These are phyloP conservation scores for Hansenula anomala DNA, from an alignment of 1,139 yeast species.

Conservation along the genomic window DNA sequence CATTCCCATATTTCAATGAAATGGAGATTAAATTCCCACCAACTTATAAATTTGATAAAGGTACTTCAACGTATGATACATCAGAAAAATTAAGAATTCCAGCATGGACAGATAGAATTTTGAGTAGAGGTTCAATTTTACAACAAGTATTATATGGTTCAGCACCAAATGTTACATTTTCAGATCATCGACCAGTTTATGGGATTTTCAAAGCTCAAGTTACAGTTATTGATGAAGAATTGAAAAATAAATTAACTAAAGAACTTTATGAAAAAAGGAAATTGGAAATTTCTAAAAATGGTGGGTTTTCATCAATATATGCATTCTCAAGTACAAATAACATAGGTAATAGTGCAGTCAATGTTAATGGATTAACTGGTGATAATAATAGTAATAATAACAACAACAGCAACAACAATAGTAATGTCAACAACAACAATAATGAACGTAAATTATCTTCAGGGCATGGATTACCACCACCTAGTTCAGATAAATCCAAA, in stretches of 20 bases:
- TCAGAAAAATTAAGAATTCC: constrained; percentile 92
- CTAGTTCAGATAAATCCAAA: constrained; percentile 72
- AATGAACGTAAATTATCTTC: constrained; percentile 14
- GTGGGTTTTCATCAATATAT: background rate
- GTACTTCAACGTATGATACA: constrained; percentile 77
- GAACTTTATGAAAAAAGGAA: constrained; percentile 49
- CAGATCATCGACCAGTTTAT: constrained; percentile 93
- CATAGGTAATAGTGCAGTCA: constrained; percentile 3
- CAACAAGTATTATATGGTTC: constrained; percentile 64
- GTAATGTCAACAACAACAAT: constrained; percentile 18
- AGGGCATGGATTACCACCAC: constrained; percentile 66
- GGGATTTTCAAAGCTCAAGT: constrained; percentile 69
- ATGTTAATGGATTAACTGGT: constrained; percentile 7
- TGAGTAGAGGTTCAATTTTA: constrained; percentile 51
- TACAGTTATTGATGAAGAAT: constrained; percentile 61
- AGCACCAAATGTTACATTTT: constrained; percentile 58
- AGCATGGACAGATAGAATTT: constrained; percentile 91
- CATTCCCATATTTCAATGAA: constrained; percentile 82
- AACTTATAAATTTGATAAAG: constrained; percentile 91
- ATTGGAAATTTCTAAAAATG: constrained; percentile 31
- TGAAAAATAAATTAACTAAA: constrained; percentile 52
- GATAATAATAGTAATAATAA: constrained; percentile 27
- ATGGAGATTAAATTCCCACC: constrained; percentile 77
- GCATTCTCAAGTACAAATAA: background rate
- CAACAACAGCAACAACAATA: constrained; percentile 11